Percentiles rank a stretch among this genome's conserved stretches.
Conservation (phyloP, 306 rosid genomes). For the Dalbergia cochinchinensis region DNA sequence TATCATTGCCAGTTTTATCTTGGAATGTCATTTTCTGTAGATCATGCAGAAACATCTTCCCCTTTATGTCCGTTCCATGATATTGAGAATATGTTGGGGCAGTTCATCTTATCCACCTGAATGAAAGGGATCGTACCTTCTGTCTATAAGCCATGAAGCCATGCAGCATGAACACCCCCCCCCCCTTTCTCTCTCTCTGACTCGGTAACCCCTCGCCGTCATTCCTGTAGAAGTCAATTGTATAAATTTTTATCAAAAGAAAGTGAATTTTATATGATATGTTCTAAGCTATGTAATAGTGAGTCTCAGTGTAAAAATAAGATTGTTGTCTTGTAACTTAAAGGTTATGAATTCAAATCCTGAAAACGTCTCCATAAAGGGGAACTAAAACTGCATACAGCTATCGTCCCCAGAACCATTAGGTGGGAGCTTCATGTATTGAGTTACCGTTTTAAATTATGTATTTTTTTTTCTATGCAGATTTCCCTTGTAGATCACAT, state of each 20-base stretch:
- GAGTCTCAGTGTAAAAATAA: too few relatives aligned
- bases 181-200: too few relatives aligned
- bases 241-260: neutral
- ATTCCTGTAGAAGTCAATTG: slow-evolving; percentile 7
- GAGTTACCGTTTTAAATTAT: neutral
- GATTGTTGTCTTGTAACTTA: too few relatives aligned
- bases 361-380: too few relatives aligned
- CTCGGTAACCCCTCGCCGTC: neutral
- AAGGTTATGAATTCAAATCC: too few relatives aligned
- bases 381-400: too few relatives aligned
- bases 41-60: slow-evolving; percentile 26
- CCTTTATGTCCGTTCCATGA: slow-evolving; percentile 10
- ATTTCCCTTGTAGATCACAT: neutral
- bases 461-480: neutral
- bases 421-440: too few relatives aligned
- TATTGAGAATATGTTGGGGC: slow-evolving; percentile 30
- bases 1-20: slow-evolving; percentile 32
- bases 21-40: slow-evolving; percentile 37
- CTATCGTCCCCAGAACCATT: too few relatives aligned
- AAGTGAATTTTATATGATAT: neutral
- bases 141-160: slow-evolving; percentile 12
- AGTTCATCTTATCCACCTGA: slow-evolving; percentile 30
- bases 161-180: slow-evolving; percentile 39
- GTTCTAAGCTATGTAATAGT: neutral
- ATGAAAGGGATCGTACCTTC: slow-evolving; percentile 23